phyloP scores from a whole-genome alignment of 2,329 filamentous ascomycete species.

The Cercospora brassicicola region DNA sequence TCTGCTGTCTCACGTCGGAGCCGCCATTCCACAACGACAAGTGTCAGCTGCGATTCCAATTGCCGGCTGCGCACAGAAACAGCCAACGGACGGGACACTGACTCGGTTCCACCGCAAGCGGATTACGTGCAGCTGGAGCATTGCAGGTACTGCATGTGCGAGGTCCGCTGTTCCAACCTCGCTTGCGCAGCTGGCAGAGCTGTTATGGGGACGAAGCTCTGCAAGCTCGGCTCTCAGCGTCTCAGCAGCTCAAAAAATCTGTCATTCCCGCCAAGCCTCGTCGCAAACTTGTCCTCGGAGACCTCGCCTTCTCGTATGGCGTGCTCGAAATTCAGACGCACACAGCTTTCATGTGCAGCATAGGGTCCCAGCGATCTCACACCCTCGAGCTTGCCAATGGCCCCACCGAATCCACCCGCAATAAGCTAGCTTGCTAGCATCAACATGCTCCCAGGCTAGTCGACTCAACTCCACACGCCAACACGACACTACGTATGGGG shows the following conservation, averaged over 20 bases:
- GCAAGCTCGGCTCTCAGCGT: not conserved
- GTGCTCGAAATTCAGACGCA: not conserved
- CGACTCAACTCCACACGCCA: conserved; percentile 1
- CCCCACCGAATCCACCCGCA: not conserved
- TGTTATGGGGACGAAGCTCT: conserved; percentile 5
- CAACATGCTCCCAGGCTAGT: conserved; percentile 1
- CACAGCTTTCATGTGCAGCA: not conserved
- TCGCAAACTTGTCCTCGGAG: not conserved
- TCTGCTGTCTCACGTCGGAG: not conserved
- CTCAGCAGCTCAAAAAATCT: not conserved
- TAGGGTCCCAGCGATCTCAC: not conserved
- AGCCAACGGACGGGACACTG: not conserved
- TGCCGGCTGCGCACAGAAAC: not conserved
- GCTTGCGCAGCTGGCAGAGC: not conserved
- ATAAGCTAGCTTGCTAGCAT: conserved; percentile 2
- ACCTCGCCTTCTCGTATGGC: not conserved
- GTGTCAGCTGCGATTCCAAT: not conserved
- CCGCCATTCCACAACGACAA: not conserved
- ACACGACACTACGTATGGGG: not conserved
- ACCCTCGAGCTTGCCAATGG: conserved; percentile 1
- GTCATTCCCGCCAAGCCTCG: not conserved
- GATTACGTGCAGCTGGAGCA: not conserved
- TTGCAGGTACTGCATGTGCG: not conserved
- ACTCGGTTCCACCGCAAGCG: not conserved
- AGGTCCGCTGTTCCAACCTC: conserved; percentile 1